Conservation (phyloP, 352 stramenopile genomes). For the Hyphochytrium catenoides region DNA sequence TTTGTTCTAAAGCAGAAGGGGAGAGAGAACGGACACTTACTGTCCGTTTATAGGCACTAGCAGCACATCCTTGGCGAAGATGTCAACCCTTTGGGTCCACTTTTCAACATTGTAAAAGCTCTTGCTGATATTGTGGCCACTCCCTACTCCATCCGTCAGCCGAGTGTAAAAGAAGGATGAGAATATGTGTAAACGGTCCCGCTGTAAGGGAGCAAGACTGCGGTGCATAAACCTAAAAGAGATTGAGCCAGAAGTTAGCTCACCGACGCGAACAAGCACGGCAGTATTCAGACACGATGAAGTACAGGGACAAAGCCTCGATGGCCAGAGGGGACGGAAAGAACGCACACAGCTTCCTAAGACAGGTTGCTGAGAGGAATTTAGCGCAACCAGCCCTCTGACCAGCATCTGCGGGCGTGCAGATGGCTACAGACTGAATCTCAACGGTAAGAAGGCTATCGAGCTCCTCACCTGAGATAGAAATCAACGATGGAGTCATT, state of each 20-base stretch:
- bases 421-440: neutral
- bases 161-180: slow-evolving; percentile 86
- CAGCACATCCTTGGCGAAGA: slow-evolving; percentile 60
- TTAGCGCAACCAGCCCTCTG: slow-evolving; percentile 8
- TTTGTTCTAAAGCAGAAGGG: neutral
- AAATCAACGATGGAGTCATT: slow-evolving; percentile 82
- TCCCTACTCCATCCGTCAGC: slow-evolving; percentile 29
- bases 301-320: too few relatives aligned
- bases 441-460: neutral
- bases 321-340: too few relatives aligned
- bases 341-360: too few relatives aligned
- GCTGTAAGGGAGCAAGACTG: slow-evolving; percentile 26
- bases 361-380: slow-evolving; percentile 39
- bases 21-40: slow-evolving; percentile 10
- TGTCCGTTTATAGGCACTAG: slow-evolving; percentile 71
- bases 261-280: too few relatives aligned
- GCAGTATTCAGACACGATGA: too few relatives aligned
- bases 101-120: slow-evolving; percentile 16
- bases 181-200: slow-evolving; percentile 66
- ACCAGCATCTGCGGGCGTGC: neutral
- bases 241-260: too few relatives aligned
- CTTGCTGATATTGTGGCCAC: slow-evolving; percentile 5
- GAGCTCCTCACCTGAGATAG: slow-evolving; percentile 39
- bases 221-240: slow-evolving; percentile 31
- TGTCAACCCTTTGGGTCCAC: slow-evolving; percentile 53